phyloP scores from a whole-genome alignment of 2,329 filamentous ascomycete genomes.

The Fusarium sp. region DNA sequence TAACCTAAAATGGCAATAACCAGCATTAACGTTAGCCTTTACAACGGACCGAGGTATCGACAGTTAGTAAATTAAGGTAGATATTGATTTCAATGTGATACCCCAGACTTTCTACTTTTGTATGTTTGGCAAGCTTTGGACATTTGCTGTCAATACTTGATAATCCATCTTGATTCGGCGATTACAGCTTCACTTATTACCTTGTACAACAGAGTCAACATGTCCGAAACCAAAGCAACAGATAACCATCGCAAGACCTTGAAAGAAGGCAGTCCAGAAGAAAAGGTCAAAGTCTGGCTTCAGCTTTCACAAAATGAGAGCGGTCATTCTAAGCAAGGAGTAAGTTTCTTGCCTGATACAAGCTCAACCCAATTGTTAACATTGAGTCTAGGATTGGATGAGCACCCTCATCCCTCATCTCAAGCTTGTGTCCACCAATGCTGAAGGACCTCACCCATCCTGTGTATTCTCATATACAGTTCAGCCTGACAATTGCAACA shows the following conservation, averaged over 20 bases:
- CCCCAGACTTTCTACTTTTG: not conserved
- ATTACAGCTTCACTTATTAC: not conserved
- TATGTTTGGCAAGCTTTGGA: not conserved
- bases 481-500: constrained; percentile 65
- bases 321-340: constrained; percentile 49
- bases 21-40: constrained; percentile 2
- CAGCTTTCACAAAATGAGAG: constrained; percentile 45
- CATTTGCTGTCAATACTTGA: not conserved
- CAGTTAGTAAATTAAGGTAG: not conserved
- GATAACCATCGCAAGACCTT: constrained; percentile 31
- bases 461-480: constrained; percentile 63
- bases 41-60: constrained; percentile 25
- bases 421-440: constrained; percentile 52
- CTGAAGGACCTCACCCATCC: constrained; percentile 52
- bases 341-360: constrained; percentile 33
- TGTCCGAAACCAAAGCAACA: constrained; percentile 17
- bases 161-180: not conserved
- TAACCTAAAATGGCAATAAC: constrained; percentile 17
- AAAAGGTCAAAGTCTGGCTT: constrained; percentile 52
- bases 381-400: constrained; percentile 59
- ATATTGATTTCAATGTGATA: not conserved
- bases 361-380: not conserved
- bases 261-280: constrained; percentile 49
- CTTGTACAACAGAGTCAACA: not conserved
- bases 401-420: constrained; percentile 57